Evolutionary conservation across 2,329 filamentous ascomycete species (phyloP), one percentile per base, ranked within the genome.

Genomic region (Fusarium multiceps): DNA sequence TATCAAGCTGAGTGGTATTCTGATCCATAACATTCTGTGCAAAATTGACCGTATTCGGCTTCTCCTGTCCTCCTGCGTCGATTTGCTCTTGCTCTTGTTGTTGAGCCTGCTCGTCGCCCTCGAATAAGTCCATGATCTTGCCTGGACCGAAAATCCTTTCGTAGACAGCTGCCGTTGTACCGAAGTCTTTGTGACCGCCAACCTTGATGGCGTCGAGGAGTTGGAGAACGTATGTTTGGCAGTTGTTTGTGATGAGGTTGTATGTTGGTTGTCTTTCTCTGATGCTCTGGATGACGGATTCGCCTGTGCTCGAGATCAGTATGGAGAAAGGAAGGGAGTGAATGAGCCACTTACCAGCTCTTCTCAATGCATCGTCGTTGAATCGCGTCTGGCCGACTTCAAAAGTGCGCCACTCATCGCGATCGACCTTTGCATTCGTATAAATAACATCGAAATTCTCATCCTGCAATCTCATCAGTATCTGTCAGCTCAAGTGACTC

Each of bases 221-320:
- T 46, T 82, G 78, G 16, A 87, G 72, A 0, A 85, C 86, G 63
- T 85, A 88, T 20, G 85, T 88, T 69, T 89, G 87, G 74, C 87
- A 89, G 76, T 89, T 89, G 75, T 89, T 89, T 66, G 80, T 85
- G 73, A 89, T 88, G 58, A 89, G 80, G 56, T 88, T 88, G 76
- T 89, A 89, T 1, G 79, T 84, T 0, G 86, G 81, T 12, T 82
- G 80, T 51, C 78, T 81, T 34, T 81, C 75, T 9, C 86, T 78
- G 73, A 88, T 88, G 18, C 81, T 81, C 21, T 83, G 80, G 37
- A 88, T 88, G 0, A 85, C 83, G 68, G 83, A 83, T 60, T 88
- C 86, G 20, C 82, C 85, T 85, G n/a, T n/a, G n/a, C n/a, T n/a
- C n/a, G n/a, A n/a, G n/a, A n/a, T n/a, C n/a, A n/a, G n/a, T n/a